These are phyloP conservation scores for Aspergillus bombycis DNA, from an alignment of 2,329 filamentous ascomycete species.

Conservation along the genomic window DNA sequence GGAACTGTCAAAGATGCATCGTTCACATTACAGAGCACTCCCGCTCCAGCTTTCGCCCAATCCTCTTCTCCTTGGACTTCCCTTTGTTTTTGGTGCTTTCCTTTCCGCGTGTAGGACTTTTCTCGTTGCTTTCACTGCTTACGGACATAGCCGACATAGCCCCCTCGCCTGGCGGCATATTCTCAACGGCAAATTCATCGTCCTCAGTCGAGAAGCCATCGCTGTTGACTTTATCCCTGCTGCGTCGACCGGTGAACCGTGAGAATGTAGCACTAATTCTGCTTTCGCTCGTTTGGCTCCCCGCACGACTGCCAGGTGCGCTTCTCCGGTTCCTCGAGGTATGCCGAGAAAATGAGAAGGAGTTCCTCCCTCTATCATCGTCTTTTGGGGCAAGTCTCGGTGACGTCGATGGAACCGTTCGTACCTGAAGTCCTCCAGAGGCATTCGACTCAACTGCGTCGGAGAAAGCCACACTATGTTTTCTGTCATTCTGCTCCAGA, in stretches of 20 bases:
- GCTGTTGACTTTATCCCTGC: constrained; percentile 33
- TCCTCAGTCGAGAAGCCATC: constrained; percentile 31
- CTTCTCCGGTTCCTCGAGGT: constrained; percentile 35
- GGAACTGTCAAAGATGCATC: not conserved
- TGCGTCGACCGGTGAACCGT: constrained; percentile 37
- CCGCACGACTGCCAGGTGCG: constrained; percentile 38
- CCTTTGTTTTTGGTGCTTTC: constrained; percentile 27
- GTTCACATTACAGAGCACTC: constrained; percentile 49
- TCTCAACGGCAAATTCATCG: constrained; percentile 29
- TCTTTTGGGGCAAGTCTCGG: constrained; percentile 28
- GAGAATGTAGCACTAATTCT: constrained; percentile 40
- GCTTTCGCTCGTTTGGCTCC: constrained; percentile 41
- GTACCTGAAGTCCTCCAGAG: constrained; percentile 20
- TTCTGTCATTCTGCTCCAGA: constrained; percentile 22
- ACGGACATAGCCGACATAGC: constrained; percentile 13
- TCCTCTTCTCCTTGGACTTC: constrained; percentile 40
- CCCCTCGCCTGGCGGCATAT: constrained; percentile 25
- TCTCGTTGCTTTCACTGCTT: constrained; percentile 28
- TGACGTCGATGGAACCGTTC: constrained; percentile 29
- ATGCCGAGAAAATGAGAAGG: constrained; percentile 32
- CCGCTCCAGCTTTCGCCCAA: constrained; percentile 41
- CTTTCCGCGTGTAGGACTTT: constrained; percentile 25
- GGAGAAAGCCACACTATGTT: constrained; percentile 34
- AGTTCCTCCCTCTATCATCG: constrained; percentile 26
- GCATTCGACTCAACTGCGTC: constrained; percentile 21